Conservation (phyloP, 164 flowering plant species). For the Berberis vulgaris region DNA sequence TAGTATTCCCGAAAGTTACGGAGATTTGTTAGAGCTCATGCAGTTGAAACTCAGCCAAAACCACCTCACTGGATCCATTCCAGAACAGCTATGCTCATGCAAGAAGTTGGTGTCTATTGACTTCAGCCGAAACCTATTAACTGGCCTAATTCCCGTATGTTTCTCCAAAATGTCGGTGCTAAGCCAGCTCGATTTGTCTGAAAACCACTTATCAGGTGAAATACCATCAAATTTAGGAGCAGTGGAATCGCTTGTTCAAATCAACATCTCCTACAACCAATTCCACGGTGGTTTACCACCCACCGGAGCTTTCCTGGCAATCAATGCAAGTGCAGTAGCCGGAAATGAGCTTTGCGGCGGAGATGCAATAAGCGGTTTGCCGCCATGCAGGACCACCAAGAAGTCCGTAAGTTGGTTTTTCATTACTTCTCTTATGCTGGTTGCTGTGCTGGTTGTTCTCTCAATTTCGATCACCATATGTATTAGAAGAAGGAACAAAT, state of each 20-base stretch:
- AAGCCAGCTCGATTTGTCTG: conserved; percentile 57
- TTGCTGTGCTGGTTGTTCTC: conserved; percentile 14
- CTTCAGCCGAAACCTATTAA: conserved; percentile 52
- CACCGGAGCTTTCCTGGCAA: conserved; percentile 62
- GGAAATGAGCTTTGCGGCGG: conserved; percentile 72
- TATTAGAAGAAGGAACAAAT: conserved; percentile 17
- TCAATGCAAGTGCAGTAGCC: conserved; percentile 48
- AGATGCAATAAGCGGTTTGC: conserved; percentile 34
- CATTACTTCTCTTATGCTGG: conserved; percentile 21
- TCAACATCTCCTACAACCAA: conserved; percentile 66
- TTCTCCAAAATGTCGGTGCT: conserved; percentile 58
- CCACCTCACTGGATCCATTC: conserved; percentile 54
- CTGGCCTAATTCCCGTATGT: conserved; percentile 45
- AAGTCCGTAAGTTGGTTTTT: conserved; percentile 34
- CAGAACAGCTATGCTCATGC: conserved; percentile 45
- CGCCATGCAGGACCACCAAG: conserved; percentile 38
- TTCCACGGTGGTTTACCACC: conserved; percentile 55
- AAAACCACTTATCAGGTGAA: conserved; percentile 50
- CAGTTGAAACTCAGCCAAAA: conserved; percentile 43
- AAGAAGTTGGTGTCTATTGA: conserved; percentile 55
- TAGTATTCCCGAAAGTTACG: conserved; percentile 34
- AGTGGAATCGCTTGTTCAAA: conserved; percentile 51
- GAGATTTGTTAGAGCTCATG: conserved; percentile 41
- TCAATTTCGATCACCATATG: conserved; percentile 7
- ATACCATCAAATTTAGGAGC: conserved; percentile 47